Evolutionary conservation across 148 eudicot genomes (phyloP), one percentile per base, ranked within the genome.

Genomic region (Camellia granthamiana): DNA sequence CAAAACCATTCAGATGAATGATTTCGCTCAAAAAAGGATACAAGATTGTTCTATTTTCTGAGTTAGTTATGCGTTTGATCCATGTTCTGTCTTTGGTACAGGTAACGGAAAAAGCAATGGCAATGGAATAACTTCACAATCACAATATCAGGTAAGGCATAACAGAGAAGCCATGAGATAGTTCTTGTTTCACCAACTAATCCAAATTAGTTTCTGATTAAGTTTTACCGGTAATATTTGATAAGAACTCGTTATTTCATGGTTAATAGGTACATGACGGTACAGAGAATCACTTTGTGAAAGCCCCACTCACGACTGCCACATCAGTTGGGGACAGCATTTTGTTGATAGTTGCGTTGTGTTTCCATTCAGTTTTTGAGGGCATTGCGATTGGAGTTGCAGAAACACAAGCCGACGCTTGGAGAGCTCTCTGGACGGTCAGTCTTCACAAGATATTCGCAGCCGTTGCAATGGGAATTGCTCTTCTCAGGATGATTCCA

Each of bases 331-430:
- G 92, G 52, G 94, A 91, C 83, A 88, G 90, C 30, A 80, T 91
- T 84, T 82, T 91, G 63, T 68, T 91, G 38, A 91, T 91, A 63
- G 81, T 81, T 0, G 94, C 92, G 12, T 56, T 91, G n/a, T 91
- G 94, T 55, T 91, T 89, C 85, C 94, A 91, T 88, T 91, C 92
- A 0, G 86, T 91, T 18, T 91, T 91, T 21, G 92, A 91, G 78
- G 94, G 94, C 71, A 89, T 91, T 18, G 94, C 94, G 0, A 91
- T 91, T 5, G 94, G 94, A 8, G 88, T 91, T 6, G 88, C 94
- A 0, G 83, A 89, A 62, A 91, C 94, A 52, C 52, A 80, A 52
- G 68, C 79, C 3, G 90, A 91, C 10, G 94, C 94, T 2, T 91
- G 94, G 94, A 88, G 84, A 75, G 89, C 92, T 47, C 89, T 91